Conservation (phyloP, 2,329 filamentous ascomycete genomes). For the Xylaria sp. region DNA sequence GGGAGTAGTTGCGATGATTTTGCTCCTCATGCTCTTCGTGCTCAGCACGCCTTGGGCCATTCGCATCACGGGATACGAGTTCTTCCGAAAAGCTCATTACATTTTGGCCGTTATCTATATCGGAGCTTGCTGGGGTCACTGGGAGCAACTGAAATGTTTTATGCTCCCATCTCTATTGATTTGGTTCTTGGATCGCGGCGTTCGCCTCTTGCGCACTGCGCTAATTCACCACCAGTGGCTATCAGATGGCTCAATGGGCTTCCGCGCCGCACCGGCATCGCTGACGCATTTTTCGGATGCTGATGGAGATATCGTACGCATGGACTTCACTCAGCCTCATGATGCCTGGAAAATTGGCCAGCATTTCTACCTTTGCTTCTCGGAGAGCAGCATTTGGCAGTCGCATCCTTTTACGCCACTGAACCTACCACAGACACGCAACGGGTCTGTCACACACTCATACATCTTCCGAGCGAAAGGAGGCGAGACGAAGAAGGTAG, state of each 20-base stretch:
- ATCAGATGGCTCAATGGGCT: constrained; percentile 53
- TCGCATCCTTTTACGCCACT: constrained; percentile 73
- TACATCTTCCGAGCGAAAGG: constrained; percentile 63
- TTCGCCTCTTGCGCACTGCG: constrained; percentile 62
- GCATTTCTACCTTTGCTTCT: constrained; percentile 74
- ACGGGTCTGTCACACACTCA: constrained; percentile 53
- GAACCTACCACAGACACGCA: constrained; percentile 53
- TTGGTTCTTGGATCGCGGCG: constrained; percentile 67
- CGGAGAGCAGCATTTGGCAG: constrained; percentile 71
- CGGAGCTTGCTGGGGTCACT: constrained; percentile 77
- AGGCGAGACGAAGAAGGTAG: constrained; percentile 61
- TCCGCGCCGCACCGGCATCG: constrained; percentile 57
- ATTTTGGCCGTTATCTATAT: constrained; percentile 76
- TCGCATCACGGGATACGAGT: constrained; percentile 73
- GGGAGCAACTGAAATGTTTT: constrained; percentile 70
- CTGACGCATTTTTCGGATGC: constrained; percentile 60
- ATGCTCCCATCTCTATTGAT: constrained; percentile 69
- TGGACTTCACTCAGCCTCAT: constrained; percentile 69
- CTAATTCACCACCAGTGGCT: constrained; percentile 66
- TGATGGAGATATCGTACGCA: constrained; percentile 65
- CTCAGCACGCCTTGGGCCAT: constrained; percentile 66
- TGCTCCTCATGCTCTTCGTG: constrained; percentile 66
- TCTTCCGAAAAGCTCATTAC: constrained; percentile 77
- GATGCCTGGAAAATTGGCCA: constrained; percentile 69
- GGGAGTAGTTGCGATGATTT: constrained; percentile 70